phyloP scores from a whole-genome alignment of 441 rosid species.

The Breynia disticha region DNA sequence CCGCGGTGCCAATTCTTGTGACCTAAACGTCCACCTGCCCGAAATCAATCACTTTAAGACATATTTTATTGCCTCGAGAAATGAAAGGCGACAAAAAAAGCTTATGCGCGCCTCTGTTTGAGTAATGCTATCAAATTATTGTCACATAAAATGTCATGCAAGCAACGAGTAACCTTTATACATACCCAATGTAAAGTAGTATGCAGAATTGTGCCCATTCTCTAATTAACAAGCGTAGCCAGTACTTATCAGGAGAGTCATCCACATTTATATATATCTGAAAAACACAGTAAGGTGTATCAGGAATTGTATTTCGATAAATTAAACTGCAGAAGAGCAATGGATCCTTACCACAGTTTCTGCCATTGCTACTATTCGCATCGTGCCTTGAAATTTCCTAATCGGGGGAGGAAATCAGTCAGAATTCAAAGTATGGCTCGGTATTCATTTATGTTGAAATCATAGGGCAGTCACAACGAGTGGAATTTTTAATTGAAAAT shows the following conservation, averaged over 20 bases:
- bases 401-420: constrained; percentile 8
- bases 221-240: constrained; percentile 70
- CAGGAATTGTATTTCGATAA: constrained; percentile 1
- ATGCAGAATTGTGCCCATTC: constrained; percentile 86
- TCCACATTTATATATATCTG: constrained; percentile 71
- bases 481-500: background rate
- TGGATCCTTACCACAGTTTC: constrained; percentile 55
- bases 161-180: background rate
- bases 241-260: constrained; percentile 52
- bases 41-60: constrained; percentile 10
- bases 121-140: no score
- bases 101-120: background rate
- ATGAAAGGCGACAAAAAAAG: background rate
- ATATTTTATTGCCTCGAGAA: background rate
- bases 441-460: background rate
- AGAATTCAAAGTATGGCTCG: background rate
- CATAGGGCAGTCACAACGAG: background rate
- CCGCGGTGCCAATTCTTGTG: constrained; percentile 67
- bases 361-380: constrained; percentile 80
- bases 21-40: constrained; percentile 83
- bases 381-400: constrained; percentile 85
- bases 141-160: no score
- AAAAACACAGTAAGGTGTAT: constrained; percentile 13
- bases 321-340: background rate
- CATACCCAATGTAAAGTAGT: constrained; percentile 74